phyloP scores from a whole-genome alignment of 305 asterid species.

The Stenogyne calaminthoides region DNA sequence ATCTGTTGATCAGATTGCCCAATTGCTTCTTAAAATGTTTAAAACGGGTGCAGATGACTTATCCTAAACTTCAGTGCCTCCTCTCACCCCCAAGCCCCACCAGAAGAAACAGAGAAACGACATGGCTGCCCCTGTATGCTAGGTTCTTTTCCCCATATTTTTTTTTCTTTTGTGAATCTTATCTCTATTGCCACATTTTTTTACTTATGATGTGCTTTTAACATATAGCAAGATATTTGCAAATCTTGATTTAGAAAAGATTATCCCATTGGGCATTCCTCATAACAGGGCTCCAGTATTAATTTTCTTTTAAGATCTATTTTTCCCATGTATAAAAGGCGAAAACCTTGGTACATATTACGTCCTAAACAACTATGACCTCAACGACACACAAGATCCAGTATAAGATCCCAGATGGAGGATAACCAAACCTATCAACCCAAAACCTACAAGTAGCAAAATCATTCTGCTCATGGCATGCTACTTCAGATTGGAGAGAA shows the following conservation, averaged over 20 bases:
- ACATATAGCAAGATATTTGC: not conserved
- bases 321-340: not conserved
- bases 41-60: not conserved
- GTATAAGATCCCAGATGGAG: constrained; percentile 7
- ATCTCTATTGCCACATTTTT: not conserved
- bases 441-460: not conserved
- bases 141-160: not conserved
- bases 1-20: not conserved
- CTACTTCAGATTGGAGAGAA: not conserved
- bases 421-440: constrained; percentile 11
- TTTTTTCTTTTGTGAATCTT: not conserved
- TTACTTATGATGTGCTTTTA: not conserved
- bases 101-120: not conserved
- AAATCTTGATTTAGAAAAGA: not conserved
- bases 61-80: not conserved
- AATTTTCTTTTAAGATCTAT: not conserved
- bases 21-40: not conserved
- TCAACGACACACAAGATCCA: not conserved
- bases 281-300: not conserved
- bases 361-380: not conserved
- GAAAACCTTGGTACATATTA: not conserved
- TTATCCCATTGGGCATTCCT: not conserved
- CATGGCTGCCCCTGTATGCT: not conserved
- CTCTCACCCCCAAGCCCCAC: not conserved
- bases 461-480: not conserved